Conservation (phyloP, 2,329 filamentous ascomycete species). For the Calonectria hongkongensis region DNA sequence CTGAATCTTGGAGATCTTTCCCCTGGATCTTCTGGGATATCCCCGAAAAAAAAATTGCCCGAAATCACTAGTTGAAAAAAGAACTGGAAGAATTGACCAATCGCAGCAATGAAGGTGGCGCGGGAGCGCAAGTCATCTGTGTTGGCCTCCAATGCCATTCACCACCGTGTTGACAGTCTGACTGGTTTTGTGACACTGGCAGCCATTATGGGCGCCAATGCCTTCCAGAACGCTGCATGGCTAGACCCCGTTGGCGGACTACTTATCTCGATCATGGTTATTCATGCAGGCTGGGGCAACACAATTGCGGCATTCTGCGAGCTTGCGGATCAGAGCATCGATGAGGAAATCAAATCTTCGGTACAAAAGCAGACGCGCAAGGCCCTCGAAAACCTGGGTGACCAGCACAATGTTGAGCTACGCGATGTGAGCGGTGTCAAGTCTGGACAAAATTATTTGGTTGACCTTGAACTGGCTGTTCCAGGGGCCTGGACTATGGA, state of each 20-base stretch:
- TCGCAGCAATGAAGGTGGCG: slow-evolving; percentile 92
- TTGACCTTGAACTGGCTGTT: slow-evolving; percentile 91
- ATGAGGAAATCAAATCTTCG: slow-evolving; percentile 85
- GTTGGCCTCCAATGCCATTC: slow-evolving; percentile 94
- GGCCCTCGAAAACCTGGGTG: slow-evolving; percentile 72
- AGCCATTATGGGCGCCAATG: slow-evolving; percentile 92
- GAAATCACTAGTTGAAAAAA: slow-evolving; percentile 26
- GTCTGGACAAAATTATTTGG: slow-evolving; percentile 95
- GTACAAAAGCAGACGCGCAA: slow-evolving; percentile 80
- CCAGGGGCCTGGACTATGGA: slow-evolving; percentile 85
- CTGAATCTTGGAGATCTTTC: slow-evolving; percentile 14
- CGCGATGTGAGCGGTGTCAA: slow-evolving; percentile 92
- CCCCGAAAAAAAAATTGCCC: not conserved
- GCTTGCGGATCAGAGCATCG: slow-evolving; percentile 92
- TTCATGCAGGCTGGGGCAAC: slow-evolving; percentile 92
- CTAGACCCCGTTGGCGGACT: slow-evolving; percentile 95
- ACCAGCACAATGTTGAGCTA: slow-evolving; percentile 79
- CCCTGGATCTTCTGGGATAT: slow-evolving; percentile 9
- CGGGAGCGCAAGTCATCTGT: slow-evolving; percentile 96
- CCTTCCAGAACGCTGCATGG: slow-evolving; percentile 90
- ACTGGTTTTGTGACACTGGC: slow-evolving; percentile 95
- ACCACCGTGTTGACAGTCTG: slow-evolving; percentile 96
- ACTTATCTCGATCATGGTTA: slow-evolving; percentile 93
- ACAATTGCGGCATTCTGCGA: slow-evolving; percentile 88
- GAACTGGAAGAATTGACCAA: slow-evolving; percentile 51